phyloP scores from a whole-genome alignment of 306 rosid genomes.

The Fragaria vesca region DNA sequence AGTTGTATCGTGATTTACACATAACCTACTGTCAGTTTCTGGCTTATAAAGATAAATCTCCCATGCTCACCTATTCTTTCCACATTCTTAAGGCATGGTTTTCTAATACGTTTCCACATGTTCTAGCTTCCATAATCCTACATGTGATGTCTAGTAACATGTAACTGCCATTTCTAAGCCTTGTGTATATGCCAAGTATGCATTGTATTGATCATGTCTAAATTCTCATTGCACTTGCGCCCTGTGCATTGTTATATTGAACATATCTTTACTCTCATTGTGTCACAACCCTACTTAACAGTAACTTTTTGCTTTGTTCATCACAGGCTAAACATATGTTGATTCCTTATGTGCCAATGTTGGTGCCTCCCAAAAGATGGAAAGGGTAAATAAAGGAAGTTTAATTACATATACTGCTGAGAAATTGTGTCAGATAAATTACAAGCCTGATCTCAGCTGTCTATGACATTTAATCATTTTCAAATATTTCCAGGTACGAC shows the following conservation, averaged over 20 bases:
- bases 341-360: constrained; percentile 83
- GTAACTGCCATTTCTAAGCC: neutral
- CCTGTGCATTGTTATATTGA: neutral
- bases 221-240: neutral
- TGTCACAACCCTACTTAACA: constrained; percentile 18
- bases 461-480: neutral
- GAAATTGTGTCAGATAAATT: neutral
- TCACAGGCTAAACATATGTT: constrained; percentile 73
- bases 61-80: neutral
- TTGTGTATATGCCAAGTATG: constrained; percentile 5
- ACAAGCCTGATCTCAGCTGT: constrained; percentile 3
- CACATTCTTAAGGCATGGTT: constrained; percentile 7
- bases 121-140: constrained; percentile 3
- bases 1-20: constrained; percentile 1
- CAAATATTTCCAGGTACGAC: constrained; percentile 56
- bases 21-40: constrained; percentile 2
- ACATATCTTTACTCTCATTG: constrained; percentile 8
- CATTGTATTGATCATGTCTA: neutral
- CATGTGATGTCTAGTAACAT: neutral
- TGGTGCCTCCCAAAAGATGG: constrained; percentile 88
- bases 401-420: neutral
- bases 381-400: constrained; percentile 49
- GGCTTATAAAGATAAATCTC: neutral
- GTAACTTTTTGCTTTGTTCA: constrained; percentile 29
- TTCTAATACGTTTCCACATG: neutral